A percentile compares a stretch with the other conserved stretches of the same genome.
Conservation (phyloP, 2,329 filamentous ascomycete species). For the Fusarium subglutinans region DNA sequence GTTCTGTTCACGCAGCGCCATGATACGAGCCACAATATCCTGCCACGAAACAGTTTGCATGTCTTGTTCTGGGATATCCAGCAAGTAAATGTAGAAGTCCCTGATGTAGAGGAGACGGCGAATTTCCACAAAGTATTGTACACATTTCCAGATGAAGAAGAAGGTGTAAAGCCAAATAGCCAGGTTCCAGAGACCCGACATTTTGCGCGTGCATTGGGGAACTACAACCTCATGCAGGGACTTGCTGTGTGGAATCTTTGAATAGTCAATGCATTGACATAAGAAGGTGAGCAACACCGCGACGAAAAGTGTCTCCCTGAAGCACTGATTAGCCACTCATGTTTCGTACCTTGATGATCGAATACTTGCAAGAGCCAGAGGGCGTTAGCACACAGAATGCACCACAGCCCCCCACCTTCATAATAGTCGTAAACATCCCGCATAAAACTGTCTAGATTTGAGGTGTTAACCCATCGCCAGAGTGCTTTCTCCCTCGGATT, state of each 20-base stretch:
- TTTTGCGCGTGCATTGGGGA: slow-evolving; percentile 77
- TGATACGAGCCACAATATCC: slow-evolving; percentile 85
- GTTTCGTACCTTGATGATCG: background rate
- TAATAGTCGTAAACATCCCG: slow-evolving; percentile 88
- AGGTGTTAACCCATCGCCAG: slow-evolving; percentile 93
- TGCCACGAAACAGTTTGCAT: slow-evolving; percentile 97
- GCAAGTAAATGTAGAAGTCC: slow-evolving; percentile 84
- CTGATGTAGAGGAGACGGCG: slow-evolving; percentile 79
- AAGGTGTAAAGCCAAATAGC: slow-evolving; percentile 86
- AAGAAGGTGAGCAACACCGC: slow-evolving; percentile 85
- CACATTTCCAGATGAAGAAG: slow-evolving; percentile 83
- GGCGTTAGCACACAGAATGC: slow-evolving; percentile 77
- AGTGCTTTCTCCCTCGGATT: slow-evolving; percentile 76
- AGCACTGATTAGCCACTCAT: slow-evolving; percentile 4
- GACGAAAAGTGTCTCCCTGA: slow-evolving; percentile 81
- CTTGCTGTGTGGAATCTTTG: slow-evolving; percentile 73
- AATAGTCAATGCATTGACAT: slow-evolving; percentile 86
- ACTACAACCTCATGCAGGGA: slow-evolving; percentile 66
- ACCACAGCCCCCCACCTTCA: slow-evolving; percentile 83
- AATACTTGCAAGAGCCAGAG: slow-evolving; percentile 75
- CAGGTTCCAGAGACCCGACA: slow-evolving; percentile 80
- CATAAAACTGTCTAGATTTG: slow-evolving; percentile 89
- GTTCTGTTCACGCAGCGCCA: slow-evolving; percentile 85
- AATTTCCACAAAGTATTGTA: slow-evolving; percentile 78
- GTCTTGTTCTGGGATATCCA: slow-evolving; percentile 83